These are phyloP conservation scores for Fusarium sp. DNA, from an alignment of 2,329 filamentous ascomycete genomes.

Conservation along the genomic window DNA sequence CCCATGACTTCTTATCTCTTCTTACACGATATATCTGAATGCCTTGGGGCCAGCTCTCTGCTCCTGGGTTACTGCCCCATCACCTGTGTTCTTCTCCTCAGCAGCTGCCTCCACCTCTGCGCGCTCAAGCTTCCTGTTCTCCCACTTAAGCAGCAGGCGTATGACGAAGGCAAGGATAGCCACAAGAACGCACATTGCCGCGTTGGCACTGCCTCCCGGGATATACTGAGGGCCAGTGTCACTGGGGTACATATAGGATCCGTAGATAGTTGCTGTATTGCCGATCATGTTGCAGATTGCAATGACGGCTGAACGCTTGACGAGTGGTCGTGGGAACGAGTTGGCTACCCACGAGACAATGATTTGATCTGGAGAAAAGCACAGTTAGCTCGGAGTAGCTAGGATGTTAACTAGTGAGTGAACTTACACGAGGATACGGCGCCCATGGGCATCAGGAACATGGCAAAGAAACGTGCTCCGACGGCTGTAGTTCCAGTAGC, in stretches of 20 bases:
- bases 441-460: constrained; percentile 74
- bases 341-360: constrained; percentile 80
- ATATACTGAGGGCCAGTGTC: constrained; percentile 62
- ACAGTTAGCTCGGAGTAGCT: too few relatives aligned
- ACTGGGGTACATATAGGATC: constrained; percentile 64
- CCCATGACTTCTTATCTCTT: too few relatives aligned
- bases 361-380: constrained; percentile 58
- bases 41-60: too few relatives aligned
- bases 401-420: background rate
- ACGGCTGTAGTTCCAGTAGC: constrained; percentile 66
- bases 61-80: too few relatives aligned
- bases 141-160: constrained; percentile 68
- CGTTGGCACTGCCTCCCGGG: constrained; percentile 72
- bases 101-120: constrained; percentile 53
- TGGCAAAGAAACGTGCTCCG: constrained; percentile 72
- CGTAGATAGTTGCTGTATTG: constrained; percentile 68
- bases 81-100: too few relatives aligned
- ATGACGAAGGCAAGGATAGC: constrained; percentile 68
- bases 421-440: constrained; percentile 62
- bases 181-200: constrained; percentile 74
- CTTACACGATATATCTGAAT: too few relatives aligned
- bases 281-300: constrained; percentile 79
- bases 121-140: constrained; percentile 73
- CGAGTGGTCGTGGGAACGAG: constrained; percentile 79
- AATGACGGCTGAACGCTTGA: constrained; percentile 76